Percentiles rank a stretch among this genome's conserved stretches.
Conservation (phyloP, 1,139 yeast species). For the Candida sanyaensis region DNA sequence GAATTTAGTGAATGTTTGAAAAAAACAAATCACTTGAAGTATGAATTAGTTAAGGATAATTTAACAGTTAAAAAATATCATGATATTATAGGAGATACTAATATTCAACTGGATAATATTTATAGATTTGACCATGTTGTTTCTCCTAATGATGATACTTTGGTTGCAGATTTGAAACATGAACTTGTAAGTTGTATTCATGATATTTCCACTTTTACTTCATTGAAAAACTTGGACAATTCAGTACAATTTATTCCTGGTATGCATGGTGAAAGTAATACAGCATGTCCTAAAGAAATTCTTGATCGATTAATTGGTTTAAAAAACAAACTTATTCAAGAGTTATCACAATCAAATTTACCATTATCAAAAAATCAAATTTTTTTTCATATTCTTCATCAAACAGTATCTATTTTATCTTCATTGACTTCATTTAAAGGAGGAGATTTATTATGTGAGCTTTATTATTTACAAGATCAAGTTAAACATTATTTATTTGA, state of each 20-base stretch:
- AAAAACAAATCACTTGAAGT: neutral
- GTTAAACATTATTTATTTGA: constrained; percentile 31
- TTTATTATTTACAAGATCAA: constrained; percentile 36
- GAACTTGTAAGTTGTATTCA: constrained; percentile 1
- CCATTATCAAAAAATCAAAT: constrained; percentile 10
- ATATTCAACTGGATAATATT: neutral
- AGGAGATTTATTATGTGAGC: constrained; percentile 23
- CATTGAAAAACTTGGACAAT: constrained; percentile 5
- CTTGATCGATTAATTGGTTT: constrained; percentile 20
- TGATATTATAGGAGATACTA: neutral
- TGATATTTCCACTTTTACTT: neutral
- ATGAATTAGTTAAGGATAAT: constrained; percentile 9
- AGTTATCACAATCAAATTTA: constrained; percentile 8
- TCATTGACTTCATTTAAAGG: constrained; percentile 23
- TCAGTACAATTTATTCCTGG: constrained; percentile 19
- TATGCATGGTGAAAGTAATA: constrained; percentile 11
- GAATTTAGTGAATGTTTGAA: constrained; percentile 8
- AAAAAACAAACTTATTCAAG: constrained; percentile 19
- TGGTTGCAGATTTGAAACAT: neutral
- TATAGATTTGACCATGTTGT: neutral
- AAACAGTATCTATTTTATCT: constrained; percentile 28
- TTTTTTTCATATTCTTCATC: constrained; percentile 3
- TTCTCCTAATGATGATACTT: neutral
- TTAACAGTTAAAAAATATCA: constrained; percentile 4
- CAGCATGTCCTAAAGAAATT: constrained; percentile 3